Conservation (phyloP, 2,329 filamentous ascomycete genomes). For the Scleromitrula shiraiana region DNA sequence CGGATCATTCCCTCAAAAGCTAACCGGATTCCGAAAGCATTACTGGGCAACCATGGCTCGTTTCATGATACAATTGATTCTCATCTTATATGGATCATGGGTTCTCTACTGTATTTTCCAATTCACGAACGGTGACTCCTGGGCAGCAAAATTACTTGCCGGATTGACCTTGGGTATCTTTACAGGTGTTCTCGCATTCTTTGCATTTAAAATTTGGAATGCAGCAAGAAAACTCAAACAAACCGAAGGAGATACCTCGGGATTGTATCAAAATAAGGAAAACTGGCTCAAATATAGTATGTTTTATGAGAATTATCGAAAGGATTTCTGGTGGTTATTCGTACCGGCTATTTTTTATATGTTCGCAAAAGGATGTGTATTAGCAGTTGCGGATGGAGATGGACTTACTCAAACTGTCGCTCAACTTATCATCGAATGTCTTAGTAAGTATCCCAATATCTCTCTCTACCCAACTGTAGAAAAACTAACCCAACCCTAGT, state of each 20-base stretch:
- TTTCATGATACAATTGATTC: slow-evolving; percentile 80
- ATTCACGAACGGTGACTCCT: slow-evolving; percentile 88
- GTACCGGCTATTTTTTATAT: slow-evolving; percentile 83
- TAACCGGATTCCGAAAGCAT: slow-evolving; percentile 82
- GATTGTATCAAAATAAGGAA: slow-evolving; percentile 80
- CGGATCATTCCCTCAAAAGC: slow-evolving; percentile 70
- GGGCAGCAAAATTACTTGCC: slow-evolving; percentile 80
- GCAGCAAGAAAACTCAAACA: slow-evolving; percentile 68
- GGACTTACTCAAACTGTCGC: slow-evolving; percentile 73
- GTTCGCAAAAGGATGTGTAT: slow-evolving; percentile 78
- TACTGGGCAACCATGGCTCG: slow-evolving; percentile 93
- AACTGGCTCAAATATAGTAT: slow-evolving; percentile 93
- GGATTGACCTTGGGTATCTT: slow-evolving; percentile 74
- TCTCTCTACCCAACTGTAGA: background rate
- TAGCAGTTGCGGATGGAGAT: slow-evolving; percentile 78
- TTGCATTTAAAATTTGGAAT: slow-evolving; percentile 74
- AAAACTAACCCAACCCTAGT: slow-evolving; percentile 33
- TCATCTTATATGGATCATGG: slow-evolving; percentile 92
- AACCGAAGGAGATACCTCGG: slow-evolving; percentile 61
- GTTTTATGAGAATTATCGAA: slow-evolving; percentile 95
- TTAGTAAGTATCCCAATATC: slow-evolving; percentile 32
- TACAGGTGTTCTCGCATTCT: slow-evolving; percentile 72
- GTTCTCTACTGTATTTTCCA: slow-evolving; percentile 94
- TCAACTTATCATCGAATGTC: slow-evolving; percentile 71
- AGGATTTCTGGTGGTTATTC: slow-evolving; percentile 95